Evolutionary conservation across 2,329 filamentous ascomycete genomes (phyloP).

Genomic region (Elsinoe perseae): DNA sequence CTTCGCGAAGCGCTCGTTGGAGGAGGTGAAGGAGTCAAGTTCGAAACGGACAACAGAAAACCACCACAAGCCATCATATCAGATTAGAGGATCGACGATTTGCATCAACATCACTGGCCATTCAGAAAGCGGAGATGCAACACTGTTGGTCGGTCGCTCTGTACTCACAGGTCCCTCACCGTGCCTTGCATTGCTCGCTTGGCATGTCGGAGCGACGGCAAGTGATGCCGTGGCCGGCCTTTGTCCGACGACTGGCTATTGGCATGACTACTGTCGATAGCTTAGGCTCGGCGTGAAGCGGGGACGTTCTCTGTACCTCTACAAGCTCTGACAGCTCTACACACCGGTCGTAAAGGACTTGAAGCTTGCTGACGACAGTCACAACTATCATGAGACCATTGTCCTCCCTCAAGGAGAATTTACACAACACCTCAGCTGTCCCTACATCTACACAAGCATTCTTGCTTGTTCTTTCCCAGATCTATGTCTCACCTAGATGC

Average conservation of each 20-base stretch:
- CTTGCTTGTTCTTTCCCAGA: neutral
- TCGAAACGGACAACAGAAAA: neutral
- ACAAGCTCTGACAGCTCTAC: neutral
- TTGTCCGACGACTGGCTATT: neutral
- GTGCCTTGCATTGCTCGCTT: neutral
- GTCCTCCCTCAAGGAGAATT: neutral
- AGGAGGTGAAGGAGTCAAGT: conserved; percentile 1
- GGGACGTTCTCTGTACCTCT: neutral
- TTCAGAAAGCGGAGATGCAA: neutral
- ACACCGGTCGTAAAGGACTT: neutral
- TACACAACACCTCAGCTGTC: neutral
- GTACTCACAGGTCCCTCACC: neutral
- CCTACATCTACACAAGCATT: neutral
- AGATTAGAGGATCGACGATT: conserved; percentile 4
- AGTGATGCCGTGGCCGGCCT: conserved; percentile 2
- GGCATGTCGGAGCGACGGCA: neutral
- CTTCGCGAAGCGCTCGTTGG: neutral
- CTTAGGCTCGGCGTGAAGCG: neutral
- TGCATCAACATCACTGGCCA: neutral
- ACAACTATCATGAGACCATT: neutral
- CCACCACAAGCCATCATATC: neutral
- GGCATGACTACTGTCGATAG: neutral
- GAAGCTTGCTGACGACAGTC: neutral
- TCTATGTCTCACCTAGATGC: neutral
- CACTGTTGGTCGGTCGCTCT: neutral